These are phyloP conservation scores for Ogataea methanolica DNA, from an alignment of 805 yeast genomes.

Conservation along the genomic window DNA sequence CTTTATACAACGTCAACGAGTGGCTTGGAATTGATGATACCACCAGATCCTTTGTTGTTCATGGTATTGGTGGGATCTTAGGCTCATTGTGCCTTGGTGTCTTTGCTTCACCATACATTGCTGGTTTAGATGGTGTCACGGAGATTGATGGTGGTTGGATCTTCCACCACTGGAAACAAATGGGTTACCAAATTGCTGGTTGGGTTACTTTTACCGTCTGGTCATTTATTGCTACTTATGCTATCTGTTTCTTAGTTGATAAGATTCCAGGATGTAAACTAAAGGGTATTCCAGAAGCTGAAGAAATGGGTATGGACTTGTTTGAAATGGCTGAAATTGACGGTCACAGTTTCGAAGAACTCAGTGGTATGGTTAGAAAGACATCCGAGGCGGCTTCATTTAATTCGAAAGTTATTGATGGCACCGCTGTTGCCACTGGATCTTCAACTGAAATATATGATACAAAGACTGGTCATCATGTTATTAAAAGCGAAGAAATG, in stretches of 20 bases:
- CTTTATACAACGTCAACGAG: slow-evolving; percentile 31
- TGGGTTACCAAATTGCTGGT: slow-evolving; percentile 43
- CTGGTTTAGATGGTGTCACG: slow-evolving; percentile 40
- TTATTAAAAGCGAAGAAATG: slow-evolving; percentile 13
- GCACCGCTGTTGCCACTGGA: slow-evolving; percentile 3
- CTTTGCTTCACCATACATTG: slow-evolving; percentile 40
- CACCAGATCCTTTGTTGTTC: slow-evolving; percentile 40
- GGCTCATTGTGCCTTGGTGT: slow-evolving; percentile 41
- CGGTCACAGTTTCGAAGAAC: slow-evolving; percentile 22
- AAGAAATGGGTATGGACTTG: slow-evolving; percentile 47
- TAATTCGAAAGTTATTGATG: slow-evolving; percentile 7
- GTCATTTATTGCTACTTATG: slow-evolving; percentile 40
- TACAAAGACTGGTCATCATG: slow-evolving; percentile 7
- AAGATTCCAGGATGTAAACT: slow-evolving; percentile 46
- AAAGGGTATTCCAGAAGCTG: slow-evolving; percentile 41
- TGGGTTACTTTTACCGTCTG: slow-evolving; percentile 39
- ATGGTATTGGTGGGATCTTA: slow-evolving; percentile 45
- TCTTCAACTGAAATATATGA: slow-evolving; percentile 17
- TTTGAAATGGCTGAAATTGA: slow-evolving; percentile 48
- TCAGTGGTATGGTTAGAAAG: slow-evolving; percentile 9
- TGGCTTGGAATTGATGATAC: slow-evolving; percentile 43
- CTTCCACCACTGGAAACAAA: slow-evolving; percentile 39
- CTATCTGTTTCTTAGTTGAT: slow-evolving; percentile 43
- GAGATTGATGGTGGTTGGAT: slow-evolving; percentile 45
- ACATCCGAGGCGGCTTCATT: slow-evolving; percentile 10